Evolutionary conservation across 805 yeast genomes (phyloP).

Genomic region (Candida chauliodis): DNA sequence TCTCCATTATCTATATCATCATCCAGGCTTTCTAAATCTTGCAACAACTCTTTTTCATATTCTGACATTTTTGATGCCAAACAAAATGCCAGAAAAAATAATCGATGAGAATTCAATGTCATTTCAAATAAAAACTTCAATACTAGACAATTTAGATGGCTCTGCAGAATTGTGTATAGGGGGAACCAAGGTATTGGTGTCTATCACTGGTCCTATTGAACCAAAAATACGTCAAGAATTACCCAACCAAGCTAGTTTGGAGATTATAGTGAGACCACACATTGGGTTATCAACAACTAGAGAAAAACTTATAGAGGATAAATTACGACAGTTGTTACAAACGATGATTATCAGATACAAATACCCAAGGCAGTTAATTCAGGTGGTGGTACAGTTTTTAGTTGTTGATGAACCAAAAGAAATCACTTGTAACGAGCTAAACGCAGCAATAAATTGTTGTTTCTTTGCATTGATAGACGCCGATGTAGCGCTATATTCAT

Average conservation of each 20-base stretch:
- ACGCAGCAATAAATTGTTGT: conserved; percentile 69
- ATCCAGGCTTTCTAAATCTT: conserved; percentile 35
- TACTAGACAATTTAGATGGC: conserved; percentile 71
- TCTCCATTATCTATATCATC: conserved; percentile 13
- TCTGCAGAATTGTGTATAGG: conserved; percentile 59
- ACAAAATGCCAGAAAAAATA: conserved; percentile 4
- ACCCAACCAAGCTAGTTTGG: conserved; percentile 75
- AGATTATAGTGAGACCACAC: conserved; percentile 74
- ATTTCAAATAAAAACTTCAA: conserved; percentile 20
- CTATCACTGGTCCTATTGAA: conserved; percentile 91
- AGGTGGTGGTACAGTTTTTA: conserved; percentile 40
- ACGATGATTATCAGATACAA: conserved; percentile 56
- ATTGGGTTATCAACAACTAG: conserved; percentile 71
- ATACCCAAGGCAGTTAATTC: conserved; percentile 70
- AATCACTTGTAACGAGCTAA: conserved; percentile 49
- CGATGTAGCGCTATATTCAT: conserved; percentile 62
- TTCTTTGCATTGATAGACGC: conserved; percentile 78
- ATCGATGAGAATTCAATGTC: conserved; percentile 9
- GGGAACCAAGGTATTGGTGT: conserved; percentile 56
- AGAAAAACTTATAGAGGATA: conserved; percentile 74
- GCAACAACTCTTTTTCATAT: conserved; percentile 40
- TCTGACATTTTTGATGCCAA: conserved; percentile 19
- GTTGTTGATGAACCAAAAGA: conserved; percentile 17
- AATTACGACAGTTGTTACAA: conserved; percentile 57
- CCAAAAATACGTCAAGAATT: conserved; percentile 77